Evolutionary conservation across 1,284 basidiomycete species (phyloP), one percentile per base, ranked within the genome.

Genomic region (Tausonia pullulans): DNA sequence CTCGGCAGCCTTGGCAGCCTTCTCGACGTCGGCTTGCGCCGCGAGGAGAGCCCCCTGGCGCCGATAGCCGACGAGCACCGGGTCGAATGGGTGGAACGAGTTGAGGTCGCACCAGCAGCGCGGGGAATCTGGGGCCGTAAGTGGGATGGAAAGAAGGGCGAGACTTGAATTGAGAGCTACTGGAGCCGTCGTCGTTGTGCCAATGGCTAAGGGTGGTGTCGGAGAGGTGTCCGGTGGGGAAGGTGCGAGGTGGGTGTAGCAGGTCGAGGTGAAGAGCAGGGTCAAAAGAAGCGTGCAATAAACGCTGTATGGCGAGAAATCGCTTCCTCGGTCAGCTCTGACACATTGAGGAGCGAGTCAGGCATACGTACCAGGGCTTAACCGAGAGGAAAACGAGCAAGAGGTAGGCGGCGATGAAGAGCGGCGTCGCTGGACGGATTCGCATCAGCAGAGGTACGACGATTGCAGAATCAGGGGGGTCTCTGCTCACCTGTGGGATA

Each of bases 41-140:
- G n/a, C 41, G 27, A 40, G n/a, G 40, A 60, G 10, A 27, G 44
- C 58, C 8, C 51, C 58, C 10, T 49, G 14, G 14, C 48, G 49
- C n/a, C 51, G 49, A 27, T 61, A 61, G 4, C 60, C 60, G n/a
- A 61, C 60, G 50, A 61, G 60, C n/a, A 61, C 60, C 2, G 60
- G 60, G 7, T 49, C 46, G 40, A 61, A 46, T 7, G 54, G 13
- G 10, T 13, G 40, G 7, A n/a, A 9, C 40, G 11, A n/a, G n/a
- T 61, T 61, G 50, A 44, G 13, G 40, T 61, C 60, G 48, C 60
- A 61, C 50, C 49, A 61, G 43, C 60, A 61, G 7, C 60, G 49
- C 4, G 49, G n/a, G 8, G 46, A 43, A 52, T 53, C 60, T 1
- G 60, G 60, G 0, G 10, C n/a, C 11, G 51, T 50, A 2, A 61